Evolutionary conservation across 768 basidiomycete species (phyloP).

Genomic region (Mrakia hoshinonis): DNA sequence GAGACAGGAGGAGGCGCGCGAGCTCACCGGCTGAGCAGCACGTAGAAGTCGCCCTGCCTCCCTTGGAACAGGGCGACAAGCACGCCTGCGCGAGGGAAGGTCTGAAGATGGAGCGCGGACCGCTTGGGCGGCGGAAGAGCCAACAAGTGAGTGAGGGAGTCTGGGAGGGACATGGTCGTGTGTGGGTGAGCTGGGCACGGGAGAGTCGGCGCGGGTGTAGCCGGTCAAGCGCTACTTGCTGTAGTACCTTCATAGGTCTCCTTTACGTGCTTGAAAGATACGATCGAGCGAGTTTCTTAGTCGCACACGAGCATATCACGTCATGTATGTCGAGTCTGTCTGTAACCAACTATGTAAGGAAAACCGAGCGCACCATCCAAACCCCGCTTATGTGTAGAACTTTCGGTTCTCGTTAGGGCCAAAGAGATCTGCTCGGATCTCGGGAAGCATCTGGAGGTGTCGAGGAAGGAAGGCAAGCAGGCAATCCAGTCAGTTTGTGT

Average conservation of each 20-base stretch:
- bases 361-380: background rate
- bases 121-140: background rate
- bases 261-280: too few relatives aligned
- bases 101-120: background rate
- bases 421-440: constrained; percentile 80
- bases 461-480: background rate
- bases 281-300: too few relatives aligned
- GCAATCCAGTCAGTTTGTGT: background rate
- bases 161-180: background rate
- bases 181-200: background rate
- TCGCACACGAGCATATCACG: too few relatives aligned
- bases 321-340: background rate
- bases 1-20: background rate
- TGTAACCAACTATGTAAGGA: background rate
- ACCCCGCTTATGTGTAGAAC: constrained; percentile 51
- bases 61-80: constrained; percentile 3
- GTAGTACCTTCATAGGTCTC: too few relatives aligned
- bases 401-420: constrained; percentile 81
- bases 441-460: constrained; percentile 76
- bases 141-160: background rate
- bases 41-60: background rate
- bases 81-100: background rate
- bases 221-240: too few relatives aligned
- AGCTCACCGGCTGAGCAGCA: background rate
- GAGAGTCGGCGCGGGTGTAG: background rate